Base-by-base conservation (phyloP, 2,329 filamentous ascomycete genomes). In the Monosporascus sp. region DNA sequence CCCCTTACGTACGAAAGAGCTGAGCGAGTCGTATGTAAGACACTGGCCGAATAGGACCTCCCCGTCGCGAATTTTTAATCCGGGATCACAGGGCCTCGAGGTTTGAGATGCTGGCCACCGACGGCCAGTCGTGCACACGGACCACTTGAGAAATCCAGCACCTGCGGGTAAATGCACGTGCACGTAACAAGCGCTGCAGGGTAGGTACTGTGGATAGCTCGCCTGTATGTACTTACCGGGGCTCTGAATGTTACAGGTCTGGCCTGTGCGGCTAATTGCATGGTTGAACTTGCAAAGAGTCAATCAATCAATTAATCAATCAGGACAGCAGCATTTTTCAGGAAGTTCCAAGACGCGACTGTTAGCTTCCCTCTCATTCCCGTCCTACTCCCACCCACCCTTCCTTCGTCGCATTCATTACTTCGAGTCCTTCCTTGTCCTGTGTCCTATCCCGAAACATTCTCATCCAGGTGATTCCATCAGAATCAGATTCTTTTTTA, bases 1-100 rank as follows among this genome's bases (percentile, higher is more conserved):
- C 67, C 65, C 62, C 58, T 64, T 63, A 65, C 31, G 18, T 17
- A 22, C 45, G 43, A 50, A 24, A 27, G 48, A 27, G 18, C 20
- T 18, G 39, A 20, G 39, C 18, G 9, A n/a, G 39, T 22, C 39
- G 39, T n/a, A n/a, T 14, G 39, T 22, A 20, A 20, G 14, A 15
- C 6, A 20, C 39, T 22, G 39, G 39, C 39, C 8, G 18, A 20
- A 43, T 5, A 25, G 49, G 37, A 31, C 31, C 39, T 53, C 39
- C 20, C 31, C 54, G 50, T 58, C 55, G 41, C 38, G 56, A 59
- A 57, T 59, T 53, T 60, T 61, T 57, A 50, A 41, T 49, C 17
- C 17, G 37, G 45, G 48, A 46, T 51, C 27, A 43, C 17, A n/a
- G 43, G 25, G 20, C 11, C 6, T 20, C 50, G 49, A 49, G 5